Percentiles rank a stretch among this genome's conserved stretches.
Evolutionary conservation across 306 rosid species (phyloP).

Genomic region (Trifolium fragiferum): DNA sequence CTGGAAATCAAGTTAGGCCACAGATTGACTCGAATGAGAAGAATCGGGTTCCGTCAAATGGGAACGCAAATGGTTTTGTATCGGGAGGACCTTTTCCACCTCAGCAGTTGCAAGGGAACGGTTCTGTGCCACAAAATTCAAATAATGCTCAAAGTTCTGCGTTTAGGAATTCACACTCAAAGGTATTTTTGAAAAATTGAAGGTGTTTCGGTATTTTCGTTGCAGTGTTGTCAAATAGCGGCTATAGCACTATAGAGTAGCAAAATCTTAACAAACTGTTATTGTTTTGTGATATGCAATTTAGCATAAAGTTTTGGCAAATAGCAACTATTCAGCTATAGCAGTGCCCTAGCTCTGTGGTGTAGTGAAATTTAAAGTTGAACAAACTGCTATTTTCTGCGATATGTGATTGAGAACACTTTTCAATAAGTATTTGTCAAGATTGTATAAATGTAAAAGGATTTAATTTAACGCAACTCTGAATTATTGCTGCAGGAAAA

Average conservation of each 20-base stretch:
- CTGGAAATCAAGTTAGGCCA: constrained; percentile 55
- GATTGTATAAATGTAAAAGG: constrained; percentile 21
- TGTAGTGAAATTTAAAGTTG: background rate
- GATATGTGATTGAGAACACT: background rate
- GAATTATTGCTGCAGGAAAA: constrained; percentile 58
- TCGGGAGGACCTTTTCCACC: constrained; percentile 42
- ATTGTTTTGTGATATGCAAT: background rate
- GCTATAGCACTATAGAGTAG: background rate
- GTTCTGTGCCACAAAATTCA: constrained; percentile 41
- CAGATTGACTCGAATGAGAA: constrained; percentile 55
- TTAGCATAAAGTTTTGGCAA: background rate
- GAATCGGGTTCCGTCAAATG: constrained; percentile 43
- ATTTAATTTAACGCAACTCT: constrained; percentile 25
- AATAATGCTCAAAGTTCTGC: constrained; percentile 51
- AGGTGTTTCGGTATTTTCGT: constrained; percentile 21
- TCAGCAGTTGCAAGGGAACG: constrained; percentile 61
- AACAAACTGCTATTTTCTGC: background rate
- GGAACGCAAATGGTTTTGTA: constrained; percentile 49
- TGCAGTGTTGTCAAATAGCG: background rate
- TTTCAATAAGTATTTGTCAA: background rate
- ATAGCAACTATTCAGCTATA: background rate
- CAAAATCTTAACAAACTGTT: background rate
- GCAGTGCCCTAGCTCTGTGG: background rate
- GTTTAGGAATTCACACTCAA: constrained; percentile 52
- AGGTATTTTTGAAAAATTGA: constrained; percentile 52